A percentile compares a stretch with the other conserved stretches of the same genome.
phyloP scores from a whole-genome alignment of 163 green algal genomes.

The Scenedesmus sp. region DNA sequence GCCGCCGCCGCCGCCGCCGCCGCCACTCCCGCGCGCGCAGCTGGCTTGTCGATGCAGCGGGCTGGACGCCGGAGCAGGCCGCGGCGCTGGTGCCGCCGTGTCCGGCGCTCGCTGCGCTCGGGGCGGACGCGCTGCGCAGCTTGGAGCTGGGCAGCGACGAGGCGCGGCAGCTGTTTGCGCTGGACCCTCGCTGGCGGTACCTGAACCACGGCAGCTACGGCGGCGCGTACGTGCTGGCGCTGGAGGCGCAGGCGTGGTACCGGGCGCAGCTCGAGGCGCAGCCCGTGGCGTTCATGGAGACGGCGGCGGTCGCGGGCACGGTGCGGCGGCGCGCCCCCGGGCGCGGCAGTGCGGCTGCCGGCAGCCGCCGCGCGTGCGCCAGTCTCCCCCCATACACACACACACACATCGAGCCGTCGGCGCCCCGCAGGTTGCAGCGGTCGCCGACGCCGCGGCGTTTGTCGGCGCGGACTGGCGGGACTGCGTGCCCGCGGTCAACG shows the following conservation, averaged over 20 bases:
- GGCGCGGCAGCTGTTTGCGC: conserved; percentile 53
- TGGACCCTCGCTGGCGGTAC: conserved; percentile 59
- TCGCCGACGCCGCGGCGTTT: conserved; percentile 47
- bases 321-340: not conserved
- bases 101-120: conserved; percentile 10
- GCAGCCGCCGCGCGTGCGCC: not conserved
- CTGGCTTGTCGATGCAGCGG: conserved; percentile 43
- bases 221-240: conserved; percentile 39
- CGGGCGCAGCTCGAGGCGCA: conserved; percentile 36
- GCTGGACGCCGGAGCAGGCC: conserved; percentile 36
- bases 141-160: conserved; percentile 8
- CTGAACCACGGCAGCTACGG: conserved; percentile 79
- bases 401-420: not conserved
- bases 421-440: conserved; percentile 19
- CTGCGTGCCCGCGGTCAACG: conserved; percentile 68
- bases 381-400: not conserved
- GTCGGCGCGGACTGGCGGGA: conserved; percentile 56
- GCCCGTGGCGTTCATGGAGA: conserved; percentile 69
- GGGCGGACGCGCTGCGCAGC: conserved; percentile 25
- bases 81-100: not conserved
- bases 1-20: not conserved
- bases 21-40: conserved; percentile 1
- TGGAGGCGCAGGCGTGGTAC: conserved; percentile 61
- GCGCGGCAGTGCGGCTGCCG: not conserved
- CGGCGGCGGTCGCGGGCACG: conserved; percentile 45